These are phyloP conservation scores for Fusarium haematococcum DNA, from an alignment of 2,329 filamentous ascomycete species.

Conservation along the genomic window DNA sequence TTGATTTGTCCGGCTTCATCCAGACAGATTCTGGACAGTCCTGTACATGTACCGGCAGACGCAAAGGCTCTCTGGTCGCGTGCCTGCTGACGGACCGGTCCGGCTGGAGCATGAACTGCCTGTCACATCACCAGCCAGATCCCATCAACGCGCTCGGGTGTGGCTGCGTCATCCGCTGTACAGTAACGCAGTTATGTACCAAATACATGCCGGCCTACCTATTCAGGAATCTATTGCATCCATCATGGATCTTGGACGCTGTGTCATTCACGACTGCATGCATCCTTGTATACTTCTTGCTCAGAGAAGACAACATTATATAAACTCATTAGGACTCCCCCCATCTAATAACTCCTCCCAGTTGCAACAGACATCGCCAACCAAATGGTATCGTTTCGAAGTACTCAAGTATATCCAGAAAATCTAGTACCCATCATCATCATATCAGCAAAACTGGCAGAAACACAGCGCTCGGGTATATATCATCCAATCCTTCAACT, in stretches of 20 bases:
- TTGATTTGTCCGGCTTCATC: constrained; percentile 12
- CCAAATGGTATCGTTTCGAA: background rate
- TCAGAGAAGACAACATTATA: background rate
- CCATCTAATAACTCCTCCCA: background rate
- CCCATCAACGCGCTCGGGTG: background rate
- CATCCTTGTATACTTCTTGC: background rate
- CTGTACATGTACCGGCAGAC: background rate
- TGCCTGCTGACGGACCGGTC: constrained; percentile 29
- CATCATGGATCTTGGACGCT: background rate
- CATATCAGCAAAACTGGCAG: background rate
- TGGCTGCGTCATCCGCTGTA: constrained; percentile 15
- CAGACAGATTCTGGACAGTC: background rate
- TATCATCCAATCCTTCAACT: constrained; percentile 1
- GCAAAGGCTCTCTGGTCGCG: constrained; percentile 18
- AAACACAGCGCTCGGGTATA: constrained; percentile 24
- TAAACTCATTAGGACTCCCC: background rate
- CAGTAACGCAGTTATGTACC: background rate
- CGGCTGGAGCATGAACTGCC: constrained; percentile 7
- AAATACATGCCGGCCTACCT: background rate
- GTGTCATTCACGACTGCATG: background rate
- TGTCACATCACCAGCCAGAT: background rate
- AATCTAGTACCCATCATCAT: background rate
- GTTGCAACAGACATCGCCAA: background rate
- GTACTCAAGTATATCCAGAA: background rate
- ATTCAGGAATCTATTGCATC: background rate